phyloP scores from a whole-genome alignment of 148 eudicot species.

The Vaccinium darrowii region DNA sequence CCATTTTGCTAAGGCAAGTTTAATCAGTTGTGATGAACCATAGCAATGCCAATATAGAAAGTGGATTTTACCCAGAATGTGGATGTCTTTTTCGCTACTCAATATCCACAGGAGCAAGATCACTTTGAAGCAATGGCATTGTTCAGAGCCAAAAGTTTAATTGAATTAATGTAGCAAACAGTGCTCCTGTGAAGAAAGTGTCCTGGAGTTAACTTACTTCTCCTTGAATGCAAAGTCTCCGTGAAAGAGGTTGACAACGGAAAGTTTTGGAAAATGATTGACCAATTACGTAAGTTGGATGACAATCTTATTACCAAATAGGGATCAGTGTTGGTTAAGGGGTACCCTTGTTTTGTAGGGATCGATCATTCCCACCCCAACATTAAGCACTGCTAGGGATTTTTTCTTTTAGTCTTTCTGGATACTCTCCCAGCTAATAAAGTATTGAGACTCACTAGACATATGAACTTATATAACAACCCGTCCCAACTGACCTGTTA shows the following conservation, averaged over 20 bases:
- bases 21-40: not conserved
- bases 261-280: not conserved
- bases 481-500: too few species aligned
- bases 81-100: slow-evolving; percentile 15
- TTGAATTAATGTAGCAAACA: not conserved
- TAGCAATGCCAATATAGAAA: not conserved
- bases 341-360: too few species aligned
- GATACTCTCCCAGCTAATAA: not conserved
- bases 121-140: slow-evolving; percentile 26
- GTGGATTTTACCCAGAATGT: not conserved
- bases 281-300: not conserved
- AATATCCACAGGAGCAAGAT: slow-evolving; percentile 12
- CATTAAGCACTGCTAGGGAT: too few species aligned
- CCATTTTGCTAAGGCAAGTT: not conserved
- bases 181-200: not conserved
- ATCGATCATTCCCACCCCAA: too few species aligned
- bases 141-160: not conserved
- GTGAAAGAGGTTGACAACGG: not conserved
- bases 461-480: too few species aligned
- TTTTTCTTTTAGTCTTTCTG: too few species aligned
- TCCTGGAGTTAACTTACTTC: not conserved
- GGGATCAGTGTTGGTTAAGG: too few species aligned
- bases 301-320: too few species aligned
- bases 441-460: not conserved
- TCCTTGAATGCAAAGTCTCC: not conserved